These are phyloP conservation scores for Strigomonas galati DNA, from an alignment of 208 protist species.

Conservation along the genomic window DNA sequence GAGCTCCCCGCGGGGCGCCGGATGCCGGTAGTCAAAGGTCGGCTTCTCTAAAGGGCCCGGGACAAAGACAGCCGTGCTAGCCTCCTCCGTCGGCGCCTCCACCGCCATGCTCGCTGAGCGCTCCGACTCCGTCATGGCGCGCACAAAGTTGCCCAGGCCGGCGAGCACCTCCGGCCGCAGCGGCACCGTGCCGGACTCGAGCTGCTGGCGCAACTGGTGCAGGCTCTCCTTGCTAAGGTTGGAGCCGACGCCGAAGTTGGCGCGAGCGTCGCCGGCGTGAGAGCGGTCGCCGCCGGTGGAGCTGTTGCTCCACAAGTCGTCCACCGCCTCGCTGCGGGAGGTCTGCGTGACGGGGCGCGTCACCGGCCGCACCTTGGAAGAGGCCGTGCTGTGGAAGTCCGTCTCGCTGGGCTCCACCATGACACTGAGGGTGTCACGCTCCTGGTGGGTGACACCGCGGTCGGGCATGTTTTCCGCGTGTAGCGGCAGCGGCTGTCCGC, in stretches of 20 bases:
- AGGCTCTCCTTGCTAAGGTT: constrained; percentile 53
- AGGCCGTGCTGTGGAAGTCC: constrained; percentile 13
- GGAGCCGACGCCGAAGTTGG: constrained; percentile 1
- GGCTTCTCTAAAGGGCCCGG: background rate
- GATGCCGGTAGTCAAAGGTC: background rate
- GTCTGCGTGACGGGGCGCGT: constrained; percentile 11
- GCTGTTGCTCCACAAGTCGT: constrained; percentile 55
- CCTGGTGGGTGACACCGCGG: background rate
- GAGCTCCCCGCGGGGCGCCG: background rate
- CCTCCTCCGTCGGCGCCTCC: constrained; percentile 31
- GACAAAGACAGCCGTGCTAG: constrained; percentile 4
- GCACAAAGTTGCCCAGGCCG: constrained; percentile 34
- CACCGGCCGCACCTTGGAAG: constrained; percentile 21
- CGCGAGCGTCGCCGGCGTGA: background rate
- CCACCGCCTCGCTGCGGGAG: constrained; percentile 25
- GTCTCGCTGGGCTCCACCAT: constrained; percentile 42
- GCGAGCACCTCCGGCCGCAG: constrained; percentile 53
- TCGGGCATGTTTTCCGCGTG: constrained; percentile 33
- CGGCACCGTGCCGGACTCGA: constrained; percentile 50
- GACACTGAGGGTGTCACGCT: constrained; percentile 16
- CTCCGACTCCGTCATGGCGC: constrained; percentile 28
- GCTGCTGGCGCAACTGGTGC: constrained; percentile 45
- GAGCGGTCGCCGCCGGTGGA: constrained; percentile 30
- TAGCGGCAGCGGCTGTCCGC: constrained; percentile 34
- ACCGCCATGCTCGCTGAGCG: constrained; percentile 34